These are phyloP conservation scores for Emericellopsis cladophorae DNA, from an alignment of 2,329 filamentous ascomycete species.

Conservation along the genomic window DNA sequence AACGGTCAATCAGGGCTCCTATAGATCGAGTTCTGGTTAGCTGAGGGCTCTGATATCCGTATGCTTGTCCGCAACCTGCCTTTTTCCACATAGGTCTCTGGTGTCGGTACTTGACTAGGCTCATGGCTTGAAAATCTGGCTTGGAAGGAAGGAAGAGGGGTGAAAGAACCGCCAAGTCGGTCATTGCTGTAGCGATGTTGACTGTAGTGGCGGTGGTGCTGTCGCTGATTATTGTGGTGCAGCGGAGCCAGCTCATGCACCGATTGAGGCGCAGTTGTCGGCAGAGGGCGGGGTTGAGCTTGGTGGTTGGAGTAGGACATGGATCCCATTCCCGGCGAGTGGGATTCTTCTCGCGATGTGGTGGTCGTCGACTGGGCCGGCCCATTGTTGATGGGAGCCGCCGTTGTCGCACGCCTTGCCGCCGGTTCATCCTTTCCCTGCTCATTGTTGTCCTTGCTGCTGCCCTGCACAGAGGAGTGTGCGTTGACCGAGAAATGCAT, in stretches of 20 bases:
- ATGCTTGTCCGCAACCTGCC: slow-evolving; percentile 5
- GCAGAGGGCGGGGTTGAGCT: slow-evolving; percentile 2
- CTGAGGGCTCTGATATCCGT: neutral
- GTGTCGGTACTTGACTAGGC: slow-evolving; percentile 19
- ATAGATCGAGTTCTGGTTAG: neutral
- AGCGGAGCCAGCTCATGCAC: slow-evolving; percentile 16
- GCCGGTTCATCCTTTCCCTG: neutral
- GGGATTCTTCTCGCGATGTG: neutral
- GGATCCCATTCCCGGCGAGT: slow-evolving; percentile 3
- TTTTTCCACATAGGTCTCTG: slow-evolving; percentile 18
- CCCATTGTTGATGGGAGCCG: too few relatives aligned
- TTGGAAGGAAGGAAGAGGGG: neutral
- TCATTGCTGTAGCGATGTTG: neutral
- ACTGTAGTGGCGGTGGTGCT: neutral
- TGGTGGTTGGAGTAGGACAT: neutral
- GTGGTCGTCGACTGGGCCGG: neutral
- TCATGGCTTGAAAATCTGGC: slow-evolving; percentile 10
- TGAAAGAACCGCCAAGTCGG: neutral
- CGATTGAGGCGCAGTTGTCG: slow-evolving; percentile 2
- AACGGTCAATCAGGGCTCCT: neutral
- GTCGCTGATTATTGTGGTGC: neutral
- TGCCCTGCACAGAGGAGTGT: slow-evolving; percentile 8
- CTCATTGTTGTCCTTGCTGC: slow-evolving; percentile 3
- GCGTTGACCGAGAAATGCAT: slow-evolving; percentile 26
- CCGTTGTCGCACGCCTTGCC: too few relatives aligned